These are phyloP conservation scores for Hippophae tibetana DNA, from an alignment of 306 rosid species.

Conservation along the genomic window DNA sequence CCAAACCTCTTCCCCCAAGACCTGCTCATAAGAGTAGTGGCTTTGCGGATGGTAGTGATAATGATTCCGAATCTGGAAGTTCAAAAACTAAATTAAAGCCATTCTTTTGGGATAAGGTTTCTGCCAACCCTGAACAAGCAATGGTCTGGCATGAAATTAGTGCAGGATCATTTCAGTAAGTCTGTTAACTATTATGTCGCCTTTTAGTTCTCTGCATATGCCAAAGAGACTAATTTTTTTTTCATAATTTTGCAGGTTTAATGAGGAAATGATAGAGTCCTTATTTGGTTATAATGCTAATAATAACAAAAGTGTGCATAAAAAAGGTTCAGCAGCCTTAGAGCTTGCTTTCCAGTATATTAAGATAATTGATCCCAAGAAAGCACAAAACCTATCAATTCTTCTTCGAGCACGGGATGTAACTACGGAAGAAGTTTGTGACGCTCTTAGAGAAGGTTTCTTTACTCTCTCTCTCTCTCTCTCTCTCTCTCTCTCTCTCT, in stretches of 20 bases:
- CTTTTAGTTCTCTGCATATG: constrained; percentile 10
- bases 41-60: constrained; percentile 22
- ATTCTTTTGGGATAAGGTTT: constrained; percentile 93
- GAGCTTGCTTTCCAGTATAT: constrained; percentile 58
- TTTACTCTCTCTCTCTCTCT: constrained; percentile 6
- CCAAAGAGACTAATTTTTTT: not conserved
- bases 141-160: constrained; percentile 96
- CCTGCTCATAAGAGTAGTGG: constrained; percentile 13
- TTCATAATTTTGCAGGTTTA: constrained; percentile 50
- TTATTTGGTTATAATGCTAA: constrained; percentile 53
- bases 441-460: constrained; percentile 70
- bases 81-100: constrained; percentile 82
- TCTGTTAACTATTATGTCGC: constrained; percentile 5
- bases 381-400: constrained; percentile 92
- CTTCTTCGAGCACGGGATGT: constrained; percentile 74
- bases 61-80: constrained; percentile 38
- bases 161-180: constrained; percentile 91
- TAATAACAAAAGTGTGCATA: constrained; percentile 35
- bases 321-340: constrained; percentile 25
- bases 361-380: constrained; percentile 64
- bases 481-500: not conserved
- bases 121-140: constrained; percentile 66
- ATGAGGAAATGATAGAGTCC: constrained; percentile 87
- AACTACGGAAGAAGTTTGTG: constrained; percentile 68
- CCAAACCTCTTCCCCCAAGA: constrained; percentile 22